These are phyloP conservation scores for Scedosporium minutisporum DNA, from an alignment of 2,329 filamentous ascomycete genomes.

Conservation along the genomic window DNA sequence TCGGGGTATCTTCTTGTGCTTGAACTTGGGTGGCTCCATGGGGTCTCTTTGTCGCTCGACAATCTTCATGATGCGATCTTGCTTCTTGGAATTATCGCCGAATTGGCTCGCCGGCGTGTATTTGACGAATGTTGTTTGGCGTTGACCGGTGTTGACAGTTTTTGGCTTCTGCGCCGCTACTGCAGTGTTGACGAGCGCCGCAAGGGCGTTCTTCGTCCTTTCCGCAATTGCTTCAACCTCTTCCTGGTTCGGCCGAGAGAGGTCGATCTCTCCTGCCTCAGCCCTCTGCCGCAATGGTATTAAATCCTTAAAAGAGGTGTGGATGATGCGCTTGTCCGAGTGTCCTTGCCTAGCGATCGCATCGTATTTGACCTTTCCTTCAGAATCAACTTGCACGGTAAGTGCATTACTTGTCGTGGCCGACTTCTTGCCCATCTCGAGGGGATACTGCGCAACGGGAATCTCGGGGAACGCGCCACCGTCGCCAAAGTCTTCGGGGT, in stretches of 20 bases:
- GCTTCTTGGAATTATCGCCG: constrained; percentile 77
- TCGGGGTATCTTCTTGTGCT: constrained; percentile 95
- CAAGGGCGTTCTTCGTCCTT: constrained; percentile 78
- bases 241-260: constrained; percentile 76
- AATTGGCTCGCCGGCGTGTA: constrained; percentile 97
- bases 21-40: constrained; percentile 96
- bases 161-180: constrained; percentile 92
- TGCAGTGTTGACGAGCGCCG: constrained; percentile 71
- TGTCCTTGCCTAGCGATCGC: constrained; percentile 89
- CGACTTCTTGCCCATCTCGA: constrained; percentile 84
- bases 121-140: constrained; percentile 85
- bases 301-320: constrained; percentile 92
- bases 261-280: constrained; percentile 81
- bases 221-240: constrained; percentile 77
- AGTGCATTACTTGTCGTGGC: constrained; percentile 68
- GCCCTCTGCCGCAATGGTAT: constrained; percentile 90
- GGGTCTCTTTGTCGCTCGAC: constrained; percentile 83
- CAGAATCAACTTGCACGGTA: constrained; percentile 80
- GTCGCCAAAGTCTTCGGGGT: constrained; percentile 86
- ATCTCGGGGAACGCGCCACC: constrained; percentile 94
- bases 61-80: constrained; percentile 97
- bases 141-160: constrained; percentile 73
- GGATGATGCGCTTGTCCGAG: constrained; percentile 71
- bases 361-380: constrained; percentile 94
- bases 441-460: constrained; percentile 85